phyloP scores from a whole-genome alignment of 108 stramenopile species.

The Fistulifera solaris region DNA sequence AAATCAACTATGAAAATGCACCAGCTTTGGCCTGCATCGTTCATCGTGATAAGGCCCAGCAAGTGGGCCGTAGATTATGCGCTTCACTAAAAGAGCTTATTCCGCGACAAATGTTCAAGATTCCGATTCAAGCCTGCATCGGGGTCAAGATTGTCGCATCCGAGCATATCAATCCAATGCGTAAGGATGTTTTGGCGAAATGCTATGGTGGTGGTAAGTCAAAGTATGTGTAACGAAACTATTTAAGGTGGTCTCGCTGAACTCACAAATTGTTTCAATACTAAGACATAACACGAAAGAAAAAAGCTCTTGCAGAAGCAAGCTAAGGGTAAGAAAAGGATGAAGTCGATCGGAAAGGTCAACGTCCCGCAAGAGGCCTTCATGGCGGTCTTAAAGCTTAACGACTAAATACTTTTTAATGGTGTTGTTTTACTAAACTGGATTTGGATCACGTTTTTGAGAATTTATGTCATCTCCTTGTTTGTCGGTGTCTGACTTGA shows the following conservation, averaged over 20 bases:
- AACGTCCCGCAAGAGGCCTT: conserved; percentile 98
- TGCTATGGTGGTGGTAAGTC: conserved; percentile 88
- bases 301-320: conserved; percentile 98
- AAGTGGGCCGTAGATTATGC: conserved; percentile 67
- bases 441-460: too few relatives aligned
- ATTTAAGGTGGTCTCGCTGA: too few relatives aligned
- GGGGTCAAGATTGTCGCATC: conserved; percentile 89
- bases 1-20: conserved; percentile 93
- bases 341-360: conserved; percentile 98
- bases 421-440: neutral
- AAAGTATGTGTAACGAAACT: too few relatives aligned
- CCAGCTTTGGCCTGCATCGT: conserved; percentile 90
- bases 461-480: neutral
- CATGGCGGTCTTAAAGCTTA: conserved; percentile 89
- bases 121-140: conserved; percentile 89
- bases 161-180: conserved; percentile 85
- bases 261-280: too few relatives aligned
- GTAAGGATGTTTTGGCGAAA: conserved; percentile 98
- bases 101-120: conserved; percentile 97
- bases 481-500: neutral
- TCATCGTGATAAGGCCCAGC: conserved; percentile 85
- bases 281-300: conserved; percentile 87
- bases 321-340: conserved; percentile 97
- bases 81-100: conserved; percentile 88
- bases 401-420: conserved; percentile 22